Conservation (phyloP, 257 asterid species). For the Solanum sitiens region DNA sequence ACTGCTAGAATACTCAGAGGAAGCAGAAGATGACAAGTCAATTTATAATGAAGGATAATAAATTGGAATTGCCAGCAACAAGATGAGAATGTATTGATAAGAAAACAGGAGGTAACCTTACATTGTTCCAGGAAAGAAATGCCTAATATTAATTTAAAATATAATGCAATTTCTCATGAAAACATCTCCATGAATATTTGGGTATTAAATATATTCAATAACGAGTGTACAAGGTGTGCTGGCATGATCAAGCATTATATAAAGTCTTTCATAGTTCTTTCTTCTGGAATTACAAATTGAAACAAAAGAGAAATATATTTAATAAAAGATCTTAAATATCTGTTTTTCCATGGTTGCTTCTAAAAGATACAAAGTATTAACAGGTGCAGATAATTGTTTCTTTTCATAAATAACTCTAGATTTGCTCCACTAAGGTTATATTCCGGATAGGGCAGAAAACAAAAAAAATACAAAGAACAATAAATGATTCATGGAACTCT, state of each 20-base stretch:
- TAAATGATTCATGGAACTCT: neutral
- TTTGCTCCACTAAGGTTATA: neutral
- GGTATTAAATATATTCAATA: neutral
- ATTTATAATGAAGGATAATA: neutral
- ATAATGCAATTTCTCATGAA: neutral
- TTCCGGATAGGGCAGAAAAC: neutral
- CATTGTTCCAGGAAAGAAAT: neutral
- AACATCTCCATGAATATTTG: neutral
- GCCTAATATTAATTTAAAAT: neutral
- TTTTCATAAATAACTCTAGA: neutral
- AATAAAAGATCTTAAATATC: neutral
- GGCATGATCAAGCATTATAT: neutral
- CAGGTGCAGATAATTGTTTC: neutral
- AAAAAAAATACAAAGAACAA: neutral
- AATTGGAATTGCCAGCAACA: neutral
- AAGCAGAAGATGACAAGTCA: conserved; percentile 30
- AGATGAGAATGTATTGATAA: neutral
- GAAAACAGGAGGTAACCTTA: neutral
- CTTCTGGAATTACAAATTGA: neutral
- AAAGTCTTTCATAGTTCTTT: neutral
- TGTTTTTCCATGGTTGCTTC: neutral
- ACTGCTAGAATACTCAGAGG: conserved; percentile 42
- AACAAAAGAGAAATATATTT: neutral
- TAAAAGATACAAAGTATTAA: neutral
- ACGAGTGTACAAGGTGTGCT: neutral